Base-by-base conservation (phyloP, 2,329 filamentous ascomycete genomes). In the Fusarium chuoi region DNA sequence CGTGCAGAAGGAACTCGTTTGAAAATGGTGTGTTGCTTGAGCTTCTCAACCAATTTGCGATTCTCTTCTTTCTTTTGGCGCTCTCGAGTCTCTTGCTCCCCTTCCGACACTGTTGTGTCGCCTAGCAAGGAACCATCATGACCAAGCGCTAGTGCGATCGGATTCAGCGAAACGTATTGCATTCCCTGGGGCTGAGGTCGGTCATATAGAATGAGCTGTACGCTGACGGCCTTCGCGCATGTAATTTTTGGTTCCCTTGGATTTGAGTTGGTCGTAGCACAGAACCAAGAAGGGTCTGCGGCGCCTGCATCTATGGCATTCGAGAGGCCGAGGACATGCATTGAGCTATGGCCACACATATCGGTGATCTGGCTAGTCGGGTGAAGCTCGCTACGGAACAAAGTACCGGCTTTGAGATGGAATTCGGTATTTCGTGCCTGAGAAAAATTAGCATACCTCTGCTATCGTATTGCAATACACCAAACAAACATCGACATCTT, bases 91-190 rank as follows among this genome's bases (percentile, higher is more conserved):
- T 94, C 92, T 73, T 96, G 92, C 67, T 92, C 92, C 5, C 90
- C 89, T 78, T 97, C 93, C 20, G 92, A 88, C 36, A 82, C 80
- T 35, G 78, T 75, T 7, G 68, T 74, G 41, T 79, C 82, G 42
- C 78, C 81, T 61, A 75, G 74, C 79, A 85, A 65, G 75, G 85
- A 82, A 20, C 84, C 84, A 77, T 96, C 94, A 79, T 96, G 93
- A 6, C 89, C 93, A 20, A 99, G 85, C 1, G 95, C 95, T 46
- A 99, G 87, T 2, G 95, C 92, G 58, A 99, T 98, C 0, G 96
- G 96, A 35, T 91, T 89, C 26, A 98, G 86, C 2, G 96, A 99
- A 76, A 98, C 92, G 82, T 98, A 99, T 82, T 99, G 96, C 96
- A 99, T 98, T 62, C 91, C 90, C 38, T 89, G 91, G 1, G 96